Evolutionary conservation across 2,329 filamentous ascomycete genomes (phyloP), one percentile per base, ranked within the genome.

Genomic region (Talaromyces pinophilus): DNA sequence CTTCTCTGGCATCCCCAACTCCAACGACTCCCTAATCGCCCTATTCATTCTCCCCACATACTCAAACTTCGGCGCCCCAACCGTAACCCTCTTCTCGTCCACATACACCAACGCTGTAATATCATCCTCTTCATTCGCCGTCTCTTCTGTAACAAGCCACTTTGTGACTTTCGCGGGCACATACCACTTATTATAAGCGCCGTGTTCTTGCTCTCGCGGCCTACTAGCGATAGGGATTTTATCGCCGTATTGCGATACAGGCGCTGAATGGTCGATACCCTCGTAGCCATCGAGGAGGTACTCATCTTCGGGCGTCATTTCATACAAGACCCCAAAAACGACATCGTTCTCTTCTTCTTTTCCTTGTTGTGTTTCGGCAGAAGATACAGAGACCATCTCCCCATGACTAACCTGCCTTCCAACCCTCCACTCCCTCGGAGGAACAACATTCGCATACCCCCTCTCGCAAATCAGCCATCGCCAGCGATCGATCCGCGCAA

Each of bases 41-140:
- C 79, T 72, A 67, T 81, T 80, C 79, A 81, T 81, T 62, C 79
- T 68, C 2, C 71, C 74, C 44, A 81, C 75, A 69, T 81, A 81
- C 70, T 81, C 78, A 7, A 70, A 67, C 44, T 73, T 78, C 1
- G 80, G 78, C 38, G 67, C 63, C 0, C 73, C 76, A 17, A 75
- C 65, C 17, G 60, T 50, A 13, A 79, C 75, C 38, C 77, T 72
- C 63, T 74, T 62, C 69, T 81, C 79, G 72, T 81, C 79, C 10
- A 81, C 75, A 73, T 81, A 81, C 19, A 81, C 77, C 65, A 81
- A 69, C 10, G 74, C 76, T 10, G 68, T 71, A 64, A 76, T 68
- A 38, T 64, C 40, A 15, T 59, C 7, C 11, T 48, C 42, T 59
- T 50, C 38, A 28, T 30, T 22, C 15, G 15, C 28, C 17, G 17